Evolutionary conservation across 2,329 filamentous ascomycete genomes (phyloP).

Genomic region (Trichoderma asperellum): DNA sequence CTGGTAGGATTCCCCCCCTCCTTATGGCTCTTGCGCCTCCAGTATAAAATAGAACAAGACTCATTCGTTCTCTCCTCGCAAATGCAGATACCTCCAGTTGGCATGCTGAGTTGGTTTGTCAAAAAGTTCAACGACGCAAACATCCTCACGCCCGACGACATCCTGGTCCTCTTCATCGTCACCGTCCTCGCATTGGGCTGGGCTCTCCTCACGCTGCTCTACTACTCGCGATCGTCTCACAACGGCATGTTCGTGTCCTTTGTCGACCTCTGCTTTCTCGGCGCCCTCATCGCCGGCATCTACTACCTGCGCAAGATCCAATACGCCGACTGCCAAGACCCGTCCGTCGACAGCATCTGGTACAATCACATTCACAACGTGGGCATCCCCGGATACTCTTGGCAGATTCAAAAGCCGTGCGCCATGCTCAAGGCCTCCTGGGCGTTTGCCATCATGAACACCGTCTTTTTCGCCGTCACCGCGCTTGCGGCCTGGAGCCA

Average conservation of each 20-base stretch:
- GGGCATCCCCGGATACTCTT: conserved; percentile 54
- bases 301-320: conserved; percentile 63
- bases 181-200: conserved; percentile 65
- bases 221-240: conserved; percentile 63
- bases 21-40: not conserved
- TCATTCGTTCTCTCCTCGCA: not conserved
- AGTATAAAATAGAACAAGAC: not conserved
- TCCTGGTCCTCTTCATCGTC: conserved; percentile 70
- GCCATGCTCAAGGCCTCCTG: conserved; percentile 90
- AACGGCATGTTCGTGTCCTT: conserved; percentile 66
- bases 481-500: conserved; percentile 68
- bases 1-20: conserved; percentile 53
- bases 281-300: conserved; percentile 65
- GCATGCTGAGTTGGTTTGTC: conserved; percentile 70
- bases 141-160: conserved; percentile 62
- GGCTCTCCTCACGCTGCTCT: conserved; percentile 67
- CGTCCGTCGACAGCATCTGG: conserved; percentile 55
- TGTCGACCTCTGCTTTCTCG: conserved; percentile 64
- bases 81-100: conserved; percentile 63
- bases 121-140: conserved; percentile 61
- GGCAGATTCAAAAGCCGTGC: conserved; percentile 74
- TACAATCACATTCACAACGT: conserved; percentile 65
- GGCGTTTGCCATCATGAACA: conserved; percentile 88
- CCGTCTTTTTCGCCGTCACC: conserved; percentile 78
- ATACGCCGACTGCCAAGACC: conserved; percentile 67